Base-by-base conservation (phyloP, 306 rosid species). In the Casuarina cunninghamiana region DNA sequence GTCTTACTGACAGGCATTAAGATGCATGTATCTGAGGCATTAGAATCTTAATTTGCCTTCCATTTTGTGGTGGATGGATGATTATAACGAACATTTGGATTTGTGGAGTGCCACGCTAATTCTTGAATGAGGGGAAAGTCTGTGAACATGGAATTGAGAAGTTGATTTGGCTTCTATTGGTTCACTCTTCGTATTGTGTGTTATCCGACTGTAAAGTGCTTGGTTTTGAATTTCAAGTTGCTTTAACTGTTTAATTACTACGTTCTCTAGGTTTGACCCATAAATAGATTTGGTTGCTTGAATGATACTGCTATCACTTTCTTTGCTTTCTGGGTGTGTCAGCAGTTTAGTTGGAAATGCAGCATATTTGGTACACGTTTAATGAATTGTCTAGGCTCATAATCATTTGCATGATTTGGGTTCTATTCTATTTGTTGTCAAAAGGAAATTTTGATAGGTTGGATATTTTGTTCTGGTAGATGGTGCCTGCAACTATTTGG, bases 401-500 rank as follows among this genome's bases (percentile, higher is more conserved):
- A 37, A 62, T 62, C 10, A 3, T 32, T 3, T 62, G 13, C 63
- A 57, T 26, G 10, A 44, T 75, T 45, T 55, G 4, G 55, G 67
- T 78, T 74, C 53, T 60, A 5, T 53, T 60, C 41, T 17, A 42
- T 49, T 77, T 11, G 39, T 55, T 8, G 69, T 35, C 61, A 37
- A 57, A 41, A 73, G 49, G 76, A 17, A 66, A 73, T 55, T 55
- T 74, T 19, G 57, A 62, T 2, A 2, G 45, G 48, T 32, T 41
- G 60, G 35, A 6, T n/a, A 4, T 71, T 39, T 38, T 53, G 32
- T 71, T 39, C 21, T 53, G 32, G 65, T 49, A 70, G 63, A 53
- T 32, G 44, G n/a, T 73, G 41, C 46, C 61, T 74, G 71, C 10
- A 10, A 61, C 60, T 81, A 42, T 39, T 58, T 38, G 26, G 43